Percentiles rank a stretch among this genome's conserved stretches.
phyloP scores from a whole-genome alignment of 805 yeast species.

The Candida hispaniensis region DNA sequence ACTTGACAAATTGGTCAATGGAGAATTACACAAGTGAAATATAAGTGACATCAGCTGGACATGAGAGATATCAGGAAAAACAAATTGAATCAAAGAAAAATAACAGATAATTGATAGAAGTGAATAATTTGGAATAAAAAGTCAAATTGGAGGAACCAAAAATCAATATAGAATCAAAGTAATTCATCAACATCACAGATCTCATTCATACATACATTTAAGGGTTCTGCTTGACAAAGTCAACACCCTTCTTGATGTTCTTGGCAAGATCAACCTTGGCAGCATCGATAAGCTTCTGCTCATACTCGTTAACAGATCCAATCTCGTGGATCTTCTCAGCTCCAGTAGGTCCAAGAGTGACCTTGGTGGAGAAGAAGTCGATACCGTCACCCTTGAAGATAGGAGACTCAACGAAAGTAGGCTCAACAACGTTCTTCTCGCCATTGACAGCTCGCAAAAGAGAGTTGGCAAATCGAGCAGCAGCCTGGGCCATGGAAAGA shows the following conservation, averaged over 20 bases:
- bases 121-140: too few relatives aligned
- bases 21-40: too few relatives aligned
- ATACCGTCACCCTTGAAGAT: conserved; percentile 81
- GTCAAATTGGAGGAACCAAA: too few relatives aligned
- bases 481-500: conserved; percentile 91
- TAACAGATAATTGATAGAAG: too few relatives aligned
- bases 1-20: too few relatives aligned
- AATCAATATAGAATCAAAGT: too few relatives aligned
- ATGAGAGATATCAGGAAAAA: too few relatives aligned
- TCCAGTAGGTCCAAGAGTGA: conserved; percentile 89
- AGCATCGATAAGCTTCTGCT: conserved; percentile 68
- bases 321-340: conserved; percentile 68
- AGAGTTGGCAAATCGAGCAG: conserved; percentile 66
- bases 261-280: conserved; percentile 79
- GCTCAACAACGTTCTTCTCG: conserved; percentile 38
- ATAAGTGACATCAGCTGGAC: too few relatives aligned
- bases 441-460: conserved; percentile 35
- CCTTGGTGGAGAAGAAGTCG: conserved; percentile 91
- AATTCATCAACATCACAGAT: neutral
- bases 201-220: neutral
- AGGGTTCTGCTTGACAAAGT: conserved; percentile 17
- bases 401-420: conserved; percentile 53
- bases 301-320: conserved; percentile 66
- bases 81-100: too few relatives aligned
- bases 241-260: conserved; percentile 61